These are phyloP conservation scores for Fusarium devonianum DNA, from an alignment of 2,329 filamentous ascomycete genomes.

Conservation along the genomic window DNA sequence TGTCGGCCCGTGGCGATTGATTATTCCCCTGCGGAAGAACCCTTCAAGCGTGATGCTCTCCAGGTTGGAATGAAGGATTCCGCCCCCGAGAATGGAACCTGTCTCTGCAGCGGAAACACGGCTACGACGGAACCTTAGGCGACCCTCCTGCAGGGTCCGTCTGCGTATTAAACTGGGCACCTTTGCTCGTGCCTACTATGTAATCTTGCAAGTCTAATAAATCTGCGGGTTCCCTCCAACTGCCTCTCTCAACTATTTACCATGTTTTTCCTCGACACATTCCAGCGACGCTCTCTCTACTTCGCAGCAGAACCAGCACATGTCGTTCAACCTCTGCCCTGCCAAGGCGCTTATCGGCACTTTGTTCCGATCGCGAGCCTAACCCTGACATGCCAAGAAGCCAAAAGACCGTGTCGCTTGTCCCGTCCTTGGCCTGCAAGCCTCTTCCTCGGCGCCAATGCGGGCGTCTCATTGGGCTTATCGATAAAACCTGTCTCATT, in stretches of 20 bases:
- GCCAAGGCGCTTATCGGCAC: conserved; percentile 42
- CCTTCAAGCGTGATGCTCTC: too few species aligned
- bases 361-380: conserved; percentile 36
- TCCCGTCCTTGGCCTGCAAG: conserved; percentile 14
- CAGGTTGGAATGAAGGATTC: conserved; percentile 3
- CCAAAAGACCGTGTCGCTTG: conserved; percentile 25
- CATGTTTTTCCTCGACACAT: background rate
- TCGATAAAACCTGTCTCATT: conserved; percentile 8
- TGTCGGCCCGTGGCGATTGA: too few species aligned
- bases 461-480: background rate
- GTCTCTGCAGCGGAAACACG: conserved; percentile 3
- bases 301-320: conserved; percentile 2
- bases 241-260: background rate
- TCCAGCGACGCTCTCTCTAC: background rate
- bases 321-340: conserved; percentile 27
- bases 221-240: background rate
- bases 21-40: too few species aligned
- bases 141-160: conserved; percentile 2
- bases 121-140: conserved; percentile 10
- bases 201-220: conserved; percentile 11
- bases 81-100: conserved; percentile 7
- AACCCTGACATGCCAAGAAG: conserved; percentile 35
- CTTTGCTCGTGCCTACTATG: background rate
- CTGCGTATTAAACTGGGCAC: conserved; percentile 12
- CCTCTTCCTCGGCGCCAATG: conserved; percentile 9